Conservation (phyloP, 768 basidiomycete genomes). For the Coprinopsis sp. region DNA sequence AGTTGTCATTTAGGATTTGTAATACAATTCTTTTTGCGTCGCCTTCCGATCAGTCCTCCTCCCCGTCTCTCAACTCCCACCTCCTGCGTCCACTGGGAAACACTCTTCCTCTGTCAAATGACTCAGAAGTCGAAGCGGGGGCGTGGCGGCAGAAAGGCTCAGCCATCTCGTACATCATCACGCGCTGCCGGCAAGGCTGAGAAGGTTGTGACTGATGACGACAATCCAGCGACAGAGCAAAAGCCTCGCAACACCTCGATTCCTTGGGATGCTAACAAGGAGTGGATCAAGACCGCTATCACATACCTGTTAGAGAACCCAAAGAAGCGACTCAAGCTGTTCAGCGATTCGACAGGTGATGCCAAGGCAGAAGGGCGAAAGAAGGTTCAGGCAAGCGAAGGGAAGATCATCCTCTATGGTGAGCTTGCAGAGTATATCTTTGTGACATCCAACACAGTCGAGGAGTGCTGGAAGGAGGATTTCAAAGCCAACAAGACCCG, state of each 20-base stretch:
- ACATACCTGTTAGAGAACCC: background rate
- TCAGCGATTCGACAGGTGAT: background rate
- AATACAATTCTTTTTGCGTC: no score
- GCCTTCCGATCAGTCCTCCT: no score
- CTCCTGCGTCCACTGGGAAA: no score
- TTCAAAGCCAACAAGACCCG: background rate
- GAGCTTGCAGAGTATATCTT: background rate
- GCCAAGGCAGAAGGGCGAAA: background rate
- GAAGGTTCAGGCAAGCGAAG: background rate
- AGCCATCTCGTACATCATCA: no score
- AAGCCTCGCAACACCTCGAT: background rate
- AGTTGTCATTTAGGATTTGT: no score
- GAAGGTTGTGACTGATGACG: no score
- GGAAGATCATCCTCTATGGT: background rate
- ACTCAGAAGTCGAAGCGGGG: no score
- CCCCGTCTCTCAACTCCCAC: no score
- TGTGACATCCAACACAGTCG: background rate
- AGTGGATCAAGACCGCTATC: background rate
- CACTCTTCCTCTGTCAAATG: no score
- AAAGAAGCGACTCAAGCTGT: background rate
- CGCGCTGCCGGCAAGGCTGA: no score
- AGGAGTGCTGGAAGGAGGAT: background rate
- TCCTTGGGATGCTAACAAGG: conserved; percentile 3
- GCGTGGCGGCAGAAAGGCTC: no score
- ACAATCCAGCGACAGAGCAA: background rate